Conservation (phyloP, 2,329 filamentous ascomycete species). For the Paraphoma chrysanthemicola region DNA sequence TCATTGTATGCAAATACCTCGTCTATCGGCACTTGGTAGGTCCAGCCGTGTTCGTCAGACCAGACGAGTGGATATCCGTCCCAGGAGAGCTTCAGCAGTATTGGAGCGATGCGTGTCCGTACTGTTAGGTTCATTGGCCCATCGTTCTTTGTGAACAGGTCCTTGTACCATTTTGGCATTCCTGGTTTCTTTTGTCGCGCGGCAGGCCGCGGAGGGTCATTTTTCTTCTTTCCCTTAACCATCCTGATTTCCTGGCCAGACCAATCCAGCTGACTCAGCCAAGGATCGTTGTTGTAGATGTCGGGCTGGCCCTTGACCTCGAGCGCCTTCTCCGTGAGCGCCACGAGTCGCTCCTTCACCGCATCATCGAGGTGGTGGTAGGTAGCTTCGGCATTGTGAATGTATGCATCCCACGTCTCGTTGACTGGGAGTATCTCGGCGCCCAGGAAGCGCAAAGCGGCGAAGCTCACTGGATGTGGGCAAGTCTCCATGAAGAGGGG, state of each 20-base stretch:
- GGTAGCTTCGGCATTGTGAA: conserved; percentile 82
- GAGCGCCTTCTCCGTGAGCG: conserved; percentile 78
- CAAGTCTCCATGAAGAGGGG: conserved; percentile 88
- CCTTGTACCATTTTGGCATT: conserved; percentile 96
- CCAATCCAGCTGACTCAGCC: conserved; percentile 95
- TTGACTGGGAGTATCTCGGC: conserved; percentile 92
- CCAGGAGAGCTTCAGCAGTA: conserved; percentile 86
- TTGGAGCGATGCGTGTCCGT: conserved; percentile 83
- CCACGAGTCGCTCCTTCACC: conserved; percentile 77
- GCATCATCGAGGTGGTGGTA: conserved; percentile 78
- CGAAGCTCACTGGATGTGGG: conserved; percentile 96
- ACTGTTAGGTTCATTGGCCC: conserved; percentile 79
- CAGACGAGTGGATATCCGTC: conserved; percentile 88
- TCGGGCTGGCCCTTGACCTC: conserved; percentile 73
- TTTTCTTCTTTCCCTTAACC: conserved; percentile 90
- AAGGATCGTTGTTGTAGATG: conserved; percentile 80
- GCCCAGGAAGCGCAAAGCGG: conserved; percentile 89
- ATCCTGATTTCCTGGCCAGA: conserved; percentile 89
- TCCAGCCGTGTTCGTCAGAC: conserved; percentile 94
- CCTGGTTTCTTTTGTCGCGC: conserved; percentile 91
- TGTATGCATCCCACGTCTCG: conserved; percentile 84
- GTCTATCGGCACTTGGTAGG: conserved; percentile 74
- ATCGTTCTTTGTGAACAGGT: conserved; percentile 75
- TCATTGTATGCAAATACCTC: conserved; percentile 71
- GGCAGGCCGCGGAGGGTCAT: conserved; percentile 76